Evolutionary conservation across 73 alveolate genomes (phyloP), one percentile per base, ranked within the genome.

Genomic region (Tetrahymena thermophila): DNA sequence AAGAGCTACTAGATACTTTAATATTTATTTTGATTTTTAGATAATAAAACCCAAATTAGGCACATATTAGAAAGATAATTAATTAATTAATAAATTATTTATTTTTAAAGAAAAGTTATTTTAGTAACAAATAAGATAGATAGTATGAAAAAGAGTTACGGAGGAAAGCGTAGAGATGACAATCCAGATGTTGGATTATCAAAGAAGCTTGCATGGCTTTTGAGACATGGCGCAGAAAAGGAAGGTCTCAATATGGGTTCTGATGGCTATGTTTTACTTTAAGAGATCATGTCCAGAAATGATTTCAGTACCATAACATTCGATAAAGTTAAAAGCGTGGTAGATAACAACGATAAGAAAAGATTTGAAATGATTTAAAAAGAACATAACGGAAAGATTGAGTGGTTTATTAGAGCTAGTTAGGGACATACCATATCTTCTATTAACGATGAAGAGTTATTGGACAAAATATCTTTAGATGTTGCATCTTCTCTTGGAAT

Each of bases 181-280:
- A 85, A 85, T 23, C 96, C 94, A 13, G 85, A 56, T n/a, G 95
- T 89, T 10, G 93, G 85, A n/a, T 15, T 93, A 25, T 97, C 98
- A 25, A 98, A 98, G 94, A 56, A 97, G 15, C 93, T 96, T 57
- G 43, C 98, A 19, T 96, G 89, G 93, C 56, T 97, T 10, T 96
- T 98, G 34, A 97, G 99, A 85, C 99, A 98, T 94, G 99, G 99
- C 16, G 99, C 99, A 1, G 71, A 85, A n/a, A 97, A 97, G 93
- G 96, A 94, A 21, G 98, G 99, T 9, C 84, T 98, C 10, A 93
- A 94, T 28, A 98, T 98, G 55, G 94, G 97, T 57, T 55, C 95
- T n/a, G 99, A 97, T 94, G 99, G 99, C 14, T 98, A 50, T 94
- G 98, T 97, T n/a, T 55, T 50, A 56, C 85, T 98, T 34, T 35